Percentiles rank a stretch among this genome's conserved stretches.
Evolutionary conservation across 768 basidiomycete genomes (phyloP).

Genomic region (Boletus rubropictus): DNA sequence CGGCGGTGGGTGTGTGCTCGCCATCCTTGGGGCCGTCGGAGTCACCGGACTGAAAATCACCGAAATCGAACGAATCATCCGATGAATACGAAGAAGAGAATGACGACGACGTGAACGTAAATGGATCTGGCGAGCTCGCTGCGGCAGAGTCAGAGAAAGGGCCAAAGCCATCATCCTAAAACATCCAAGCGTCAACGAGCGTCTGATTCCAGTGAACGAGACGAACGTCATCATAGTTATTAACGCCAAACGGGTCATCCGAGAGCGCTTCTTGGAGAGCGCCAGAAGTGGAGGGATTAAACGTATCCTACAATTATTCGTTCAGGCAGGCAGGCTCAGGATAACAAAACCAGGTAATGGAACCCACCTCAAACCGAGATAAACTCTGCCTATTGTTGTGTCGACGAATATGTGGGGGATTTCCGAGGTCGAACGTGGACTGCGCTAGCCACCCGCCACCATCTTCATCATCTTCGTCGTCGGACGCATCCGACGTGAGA

Average conservation of each 20-base stretch:
- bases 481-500: conserved; percentile 45
- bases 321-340: not conserved
- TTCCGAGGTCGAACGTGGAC: conserved; percentile 59
- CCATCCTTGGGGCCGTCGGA: conserved; percentile 30
- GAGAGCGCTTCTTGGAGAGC: conserved; percentile 33
- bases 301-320: conserved; percentile 41
- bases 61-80: conserved; percentile 71
- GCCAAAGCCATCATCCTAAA: conserved; percentile 62
- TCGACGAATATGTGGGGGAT: conserved; percentile 44
- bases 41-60: conserved; percentile 62
- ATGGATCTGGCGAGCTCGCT: conserved; percentile 44
- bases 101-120: conserved; percentile 39
- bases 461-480: conserved; percentile 57
- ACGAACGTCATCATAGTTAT: conserved; percentile 47
- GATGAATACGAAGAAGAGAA: conserved; percentile 56
- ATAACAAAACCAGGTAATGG: not conserved
- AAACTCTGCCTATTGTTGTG: conserved; percentile 44
- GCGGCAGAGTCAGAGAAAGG: conserved; percentile 70
- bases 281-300: conserved; percentile 34
- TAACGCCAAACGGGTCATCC: conserved; percentile 46
- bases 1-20: conserved; percentile 57
- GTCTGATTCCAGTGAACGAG: not conserved
- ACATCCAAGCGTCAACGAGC: not conserved
- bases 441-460: conserved; percentile 79
- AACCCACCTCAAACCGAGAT: conserved; percentile 53